Evolutionary conservation across 768 basidiomycete species (phyloP), one percentile per base, ranked within the genome.

Genomic region (Dentipellis sp.): DNA sequence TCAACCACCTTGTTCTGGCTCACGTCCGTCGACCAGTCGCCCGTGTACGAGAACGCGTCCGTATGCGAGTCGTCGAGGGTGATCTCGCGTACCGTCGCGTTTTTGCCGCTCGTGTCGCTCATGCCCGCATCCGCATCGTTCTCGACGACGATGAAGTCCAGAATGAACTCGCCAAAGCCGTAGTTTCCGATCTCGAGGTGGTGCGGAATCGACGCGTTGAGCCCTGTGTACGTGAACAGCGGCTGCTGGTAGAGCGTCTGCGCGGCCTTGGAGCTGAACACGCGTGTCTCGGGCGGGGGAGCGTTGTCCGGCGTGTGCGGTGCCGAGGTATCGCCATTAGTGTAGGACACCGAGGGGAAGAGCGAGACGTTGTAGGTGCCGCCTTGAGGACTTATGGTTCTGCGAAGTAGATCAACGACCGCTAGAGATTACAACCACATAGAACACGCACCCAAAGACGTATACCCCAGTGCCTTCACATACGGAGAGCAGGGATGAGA

Each of bases 71-170:
- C 52, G 40, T 53, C 52, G 3, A 53, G 16, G 8, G 38, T 45
- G 14, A 45, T 21, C 21, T 45, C 29, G 17, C 40, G 38, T 12
- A 37, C 52, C 12, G 42, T 45, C 7, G 42, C 42, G 5, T 45
- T 45, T 14, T 29, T 29, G 29, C 29, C 29, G 29, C n/a, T n/a
- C 3, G n/a, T 19, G 19, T 6, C 42, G n/a, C n/a, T 10, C 6
- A 14, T 42, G 7, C 23, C 16, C n/a, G 10, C 10, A 19, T 16
- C n/a, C 38, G 19, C 39, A 12, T 42, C 36, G 19, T 36, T 53
- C 36, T 53, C 52, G 10, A 53, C 52, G 22, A 53, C 9, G 40
- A 53, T 19, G 29, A 42, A 53, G 39, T 53, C 52, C 10, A 53
- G 39, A 3, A 34, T 42, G 52, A 53, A 42, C 5, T 40, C 22